Evolutionary conservation across 805 yeast genomes (phyloP).

Genomic region (Citeromyces nyonsensis): DNA sequence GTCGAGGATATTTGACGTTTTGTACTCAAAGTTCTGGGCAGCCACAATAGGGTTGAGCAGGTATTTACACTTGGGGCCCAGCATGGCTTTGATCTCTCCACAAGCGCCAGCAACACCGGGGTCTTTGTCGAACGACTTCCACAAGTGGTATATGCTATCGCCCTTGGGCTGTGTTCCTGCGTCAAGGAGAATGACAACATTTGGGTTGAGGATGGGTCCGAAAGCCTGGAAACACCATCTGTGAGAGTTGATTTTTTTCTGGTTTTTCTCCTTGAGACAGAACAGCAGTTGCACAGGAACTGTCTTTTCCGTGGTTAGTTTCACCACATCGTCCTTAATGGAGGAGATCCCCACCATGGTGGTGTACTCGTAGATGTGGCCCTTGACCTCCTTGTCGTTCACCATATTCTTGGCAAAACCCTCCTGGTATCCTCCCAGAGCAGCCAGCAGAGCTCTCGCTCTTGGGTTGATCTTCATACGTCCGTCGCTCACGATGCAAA

Average conservation of each 20-base stretch:
- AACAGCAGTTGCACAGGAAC: constrained; percentile 82
- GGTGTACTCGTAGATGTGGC: constrained; percentile 89
- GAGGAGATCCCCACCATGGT: constrained; percentile 76
- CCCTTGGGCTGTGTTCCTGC: constrained; percentile 89
- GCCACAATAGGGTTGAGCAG: constrained; percentile 82
- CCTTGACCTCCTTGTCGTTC: constrained; percentile 64
- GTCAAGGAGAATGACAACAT: constrained; percentile 71
- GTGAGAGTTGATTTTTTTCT: constrained; percentile 86
- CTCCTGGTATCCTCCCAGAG: constrained; percentile 86
- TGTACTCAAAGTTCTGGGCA: constrained; percentile 93
- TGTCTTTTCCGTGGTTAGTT: constrained; percentile 46
- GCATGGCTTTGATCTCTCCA: constrained; percentile 85
- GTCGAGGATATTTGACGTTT: constrained; percentile 87
- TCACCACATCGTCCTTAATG: constrained; percentile 45
- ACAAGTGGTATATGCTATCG: constrained; percentile 73
- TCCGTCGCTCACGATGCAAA: constrained; percentile 85
- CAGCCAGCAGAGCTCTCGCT: constrained; percentile 66
- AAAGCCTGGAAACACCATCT: constrained; percentile 95
- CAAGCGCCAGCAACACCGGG: constrained; percentile 93
- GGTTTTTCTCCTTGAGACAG: constrained; percentile 81
- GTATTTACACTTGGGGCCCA: constrained; percentile 36
- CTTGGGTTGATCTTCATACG: constrained; percentile 70
- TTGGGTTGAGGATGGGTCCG: constrained; percentile 69
- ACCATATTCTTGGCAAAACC: constrained; percentile 90
- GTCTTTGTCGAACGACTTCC: constrained; percentile 68